phyloP scores from a whole-genome alignment of 495 filamentous ascomycete genomes.

The Neurospora sp. region DNA sequence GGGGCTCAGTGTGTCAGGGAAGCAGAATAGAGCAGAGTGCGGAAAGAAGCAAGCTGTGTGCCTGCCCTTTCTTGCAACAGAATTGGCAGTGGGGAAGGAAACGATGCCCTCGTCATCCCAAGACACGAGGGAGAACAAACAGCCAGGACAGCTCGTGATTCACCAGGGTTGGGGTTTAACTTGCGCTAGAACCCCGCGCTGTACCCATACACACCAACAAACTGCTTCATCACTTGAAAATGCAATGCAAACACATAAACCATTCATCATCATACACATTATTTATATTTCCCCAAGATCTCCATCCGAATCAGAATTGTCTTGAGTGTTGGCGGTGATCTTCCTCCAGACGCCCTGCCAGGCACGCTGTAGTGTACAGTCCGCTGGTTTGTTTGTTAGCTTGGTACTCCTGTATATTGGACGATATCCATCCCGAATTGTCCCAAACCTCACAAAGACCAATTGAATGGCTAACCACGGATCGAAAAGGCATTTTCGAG shows the following conservation, averaged over 20 bases:
- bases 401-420: too few species aligned
- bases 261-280: neutral
- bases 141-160: neutral
- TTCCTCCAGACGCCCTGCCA: neutral
- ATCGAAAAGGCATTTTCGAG: too few species aligned
- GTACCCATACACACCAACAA: neutral
- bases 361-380: neutral
- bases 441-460: too few species aligned
- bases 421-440: too few species aligned
- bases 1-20: neutral
- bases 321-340: neutral
- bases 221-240: too few species aligned
- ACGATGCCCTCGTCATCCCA: neutral
- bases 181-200: neutral
- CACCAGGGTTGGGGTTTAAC: neutral
- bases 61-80: neutral
- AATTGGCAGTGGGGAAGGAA: neutral
- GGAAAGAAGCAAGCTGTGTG: neutral
- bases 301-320: neutral
- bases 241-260: neutral
- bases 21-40: neutral
- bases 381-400: too few species aligned
- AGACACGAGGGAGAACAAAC: neutral
- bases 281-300: neutral
- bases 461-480: too few species aligned